Percentiles rank a stretch among this genome's conserved stretches.
Evolutionary conservation across 2,329 filamentous ascomycete species (phyloP).

Genomic region (Neonectria sp.): DNA sequence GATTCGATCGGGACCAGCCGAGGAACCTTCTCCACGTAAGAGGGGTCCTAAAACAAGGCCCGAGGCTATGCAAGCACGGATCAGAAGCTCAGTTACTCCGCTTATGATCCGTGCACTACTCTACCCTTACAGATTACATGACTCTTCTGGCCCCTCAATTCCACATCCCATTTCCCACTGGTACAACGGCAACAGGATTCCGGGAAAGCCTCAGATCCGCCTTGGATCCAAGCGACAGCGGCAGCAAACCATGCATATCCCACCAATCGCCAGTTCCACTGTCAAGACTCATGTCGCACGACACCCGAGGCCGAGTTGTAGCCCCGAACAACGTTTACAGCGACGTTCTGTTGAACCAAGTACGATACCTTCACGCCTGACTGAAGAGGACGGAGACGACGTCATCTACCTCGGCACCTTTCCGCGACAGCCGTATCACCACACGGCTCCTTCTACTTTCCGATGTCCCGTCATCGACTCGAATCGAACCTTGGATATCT

Average conservation of each 20-base stretch:
- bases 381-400: background rate
- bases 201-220: background rate
- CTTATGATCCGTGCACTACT: background rate
- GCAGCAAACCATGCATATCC: background rate
- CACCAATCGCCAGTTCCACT: background rate
- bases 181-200: background rate
- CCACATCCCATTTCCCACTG: too few species aligned
- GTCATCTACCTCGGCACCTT: background rate
- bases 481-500: too few species aligned
- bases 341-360: background rate
- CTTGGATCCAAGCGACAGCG: background rate
- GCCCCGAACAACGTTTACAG: background rate
- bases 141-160: too few species aligned
- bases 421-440: background rate
- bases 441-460: background rate
- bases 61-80: slow-evolving; percentile 4
- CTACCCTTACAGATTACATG: background rate
- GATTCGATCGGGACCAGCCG: slow-evolving; percentile 4
- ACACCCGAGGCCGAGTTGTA: background rate
- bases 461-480: background rate
- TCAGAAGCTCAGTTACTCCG: slow-evolving; percentile 3
- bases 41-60: background rate
- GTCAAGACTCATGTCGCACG: background rate
- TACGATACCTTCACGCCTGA: background rate
- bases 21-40: too few species aligned